Evolutionary conservation across 225 moss, liverwort and hornwort species (phyloP), one percentile per base, ranked within the genome.

Genomic region (Pseudoscleropodium purum): DNA sequence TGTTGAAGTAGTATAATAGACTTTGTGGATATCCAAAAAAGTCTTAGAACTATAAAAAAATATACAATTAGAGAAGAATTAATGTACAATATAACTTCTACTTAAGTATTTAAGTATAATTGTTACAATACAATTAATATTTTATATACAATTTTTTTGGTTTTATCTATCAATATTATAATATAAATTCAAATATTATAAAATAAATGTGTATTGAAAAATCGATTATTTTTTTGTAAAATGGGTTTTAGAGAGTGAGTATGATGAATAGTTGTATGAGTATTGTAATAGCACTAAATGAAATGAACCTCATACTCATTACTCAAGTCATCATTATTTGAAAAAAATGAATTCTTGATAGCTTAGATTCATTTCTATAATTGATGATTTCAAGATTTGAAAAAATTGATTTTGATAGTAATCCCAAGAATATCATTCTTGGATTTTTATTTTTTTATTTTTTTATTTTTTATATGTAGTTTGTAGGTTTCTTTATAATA

Each of bases 361-460:
- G 2, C 18, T 80, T 60, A 60, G 5, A 39, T 41, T 47, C 47
- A 47, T 47, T 47, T 80, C 12, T 30, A 80, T 60, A 5, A 60
- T 30, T 80, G 18, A 7, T 29, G 9, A 33, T 81, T 31, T 81
- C 7, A 30, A 41, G 4, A 81, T 33, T 81, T 60, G 1, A 60
- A 3, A 30, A 13, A 2, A 41, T 41, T 31, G 2, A 43, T 61
- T 23, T 43, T 43, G 10, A 18, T 45, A 21, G 15, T 43, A 31
- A 31, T 41, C 6, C 4, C 43, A 62, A 62, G 2, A 19, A 81
- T 0, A 33, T 4, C 33, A 82, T 61, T 82, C 1, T 45, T 81
- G 2, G 2, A 13, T 30, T 60, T n/a, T n/a, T n/a, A n/a, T n/a
- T n/a, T n/a, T n/a, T n/a, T n/a, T 20, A 2, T 0, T 21, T 81